Evolutionary conservation across 1,284 basidiomycete genomes (phyloP).

Genomic region (Psilocybe mexicana): DNA sequence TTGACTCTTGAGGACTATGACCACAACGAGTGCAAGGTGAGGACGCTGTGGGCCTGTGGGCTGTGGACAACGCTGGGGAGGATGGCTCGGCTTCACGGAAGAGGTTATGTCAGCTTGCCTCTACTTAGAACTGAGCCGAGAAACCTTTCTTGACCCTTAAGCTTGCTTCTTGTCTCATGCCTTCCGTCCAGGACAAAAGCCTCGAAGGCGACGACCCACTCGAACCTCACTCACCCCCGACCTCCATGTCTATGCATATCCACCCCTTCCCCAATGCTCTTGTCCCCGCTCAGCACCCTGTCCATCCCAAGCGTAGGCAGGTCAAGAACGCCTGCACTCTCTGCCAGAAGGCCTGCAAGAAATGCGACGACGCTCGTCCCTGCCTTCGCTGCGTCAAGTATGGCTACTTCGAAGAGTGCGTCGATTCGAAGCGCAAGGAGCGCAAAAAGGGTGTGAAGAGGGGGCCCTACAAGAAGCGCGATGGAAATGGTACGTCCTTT

Average conservation of each 20-base stretch:
- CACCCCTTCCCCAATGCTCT: slow-evolving; percentile 60
- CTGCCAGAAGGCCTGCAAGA: slow-evolving; percentile 89
- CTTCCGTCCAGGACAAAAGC: slow-evolving; percentile 33
- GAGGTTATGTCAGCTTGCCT: slow-evolving; percentile 20
- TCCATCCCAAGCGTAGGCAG: slow-evolving; percentile 76
- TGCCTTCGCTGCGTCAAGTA: slow-evolving; percentile 88
- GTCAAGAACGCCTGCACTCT: slow-evolving; percentile 91
- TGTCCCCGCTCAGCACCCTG: slow-evolving; percentile 40
- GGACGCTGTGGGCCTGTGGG: neutral
- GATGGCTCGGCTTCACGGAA: slow-evolving; percentile 17
- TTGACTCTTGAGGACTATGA: too few relatives aligned
- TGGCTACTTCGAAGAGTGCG: slow-evolving; percentile 76
- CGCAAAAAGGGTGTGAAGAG: slow-evolving; percentile 84
- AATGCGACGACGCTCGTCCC: slow-evolving; percentile 85
- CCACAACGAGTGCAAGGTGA: slow-evolving; percentile 3
- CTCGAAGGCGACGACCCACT: slow-evolving; percentile 36
- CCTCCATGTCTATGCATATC: slow-evolving; percentile 58
- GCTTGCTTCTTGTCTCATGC: slow-evolving; percentile 29
- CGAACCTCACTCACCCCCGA: slow-evolving; percentile 14
- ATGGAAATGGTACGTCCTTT: slow-evolving; percentile 69
- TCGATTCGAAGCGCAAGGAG: slow-evolving; percentile 83
- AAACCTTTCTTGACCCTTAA: slow-evolving; percentile 13
- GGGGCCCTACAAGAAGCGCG: slow-evolving; percentile 92
- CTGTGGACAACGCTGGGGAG: slow-evolving; percentile 13
- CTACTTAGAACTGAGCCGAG: slow-evolving; percentile 16